Evolutionary conservation across 768 basidiomycete genomes (phyloP).

Genomic region (Trametes maxima): DNA sequence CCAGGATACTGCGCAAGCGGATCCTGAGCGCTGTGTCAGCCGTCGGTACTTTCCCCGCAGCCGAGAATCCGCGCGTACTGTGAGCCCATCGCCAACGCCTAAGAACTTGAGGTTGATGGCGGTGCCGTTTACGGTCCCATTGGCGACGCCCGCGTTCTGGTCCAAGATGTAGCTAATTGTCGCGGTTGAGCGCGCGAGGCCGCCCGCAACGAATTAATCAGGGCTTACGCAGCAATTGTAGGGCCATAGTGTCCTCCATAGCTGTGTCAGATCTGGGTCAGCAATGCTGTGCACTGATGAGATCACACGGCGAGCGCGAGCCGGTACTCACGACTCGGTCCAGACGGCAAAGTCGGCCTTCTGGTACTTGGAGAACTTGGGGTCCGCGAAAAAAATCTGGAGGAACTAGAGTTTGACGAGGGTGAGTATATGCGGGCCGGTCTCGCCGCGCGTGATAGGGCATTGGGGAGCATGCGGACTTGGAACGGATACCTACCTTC

Average conservation of each 20-base stretch:
- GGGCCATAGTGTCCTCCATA: slow-evolving; percentile 47
- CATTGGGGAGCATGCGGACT: slow-evolving; percentile 4
- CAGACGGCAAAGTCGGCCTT: slow-evolving; percentile 55
- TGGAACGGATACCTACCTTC: slow-evolving; percentile 33
- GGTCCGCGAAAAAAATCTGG: slow-evolving; percentile 62
- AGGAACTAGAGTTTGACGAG: slow-evolving; percentile 41
- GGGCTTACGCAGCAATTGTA: slow-evolving; percentile 36
- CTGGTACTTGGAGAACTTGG: slow-evolving; percentile 51
- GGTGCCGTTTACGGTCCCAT: slow-evolving; percentile 46
- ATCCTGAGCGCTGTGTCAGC: slow-evolving; percentile 29
- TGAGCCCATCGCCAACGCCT: slow-evolving; percentile 64
- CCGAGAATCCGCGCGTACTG: slow-evolving; percentile 38
- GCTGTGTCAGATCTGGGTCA: slow-evolving; percentile 14
- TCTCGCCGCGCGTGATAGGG: not conserved
- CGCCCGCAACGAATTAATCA: slow-evolving; percentile 1
- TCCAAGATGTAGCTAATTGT: slow-evolving; percentile 49
- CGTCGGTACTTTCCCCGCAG: not conserved
- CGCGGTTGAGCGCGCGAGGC: not conserved
- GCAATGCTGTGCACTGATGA: slow-evolving; percentile 15
- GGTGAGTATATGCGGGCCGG: not conserved
- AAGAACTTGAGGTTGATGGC: slow-evolving; percentile 58
- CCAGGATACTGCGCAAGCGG: slow-evolving; percentile 57
- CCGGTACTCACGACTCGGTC: slow-evolving; percentile 55
- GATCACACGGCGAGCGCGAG: not conserved
- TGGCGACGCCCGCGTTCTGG: slow-evolving; percentile 59